Percentiles rank a stretch among this genome's conserved stretches.
phyloP scores from a whole-genome alignment of 1,139 yeast species.

The Hansenula sp. region DNA sequence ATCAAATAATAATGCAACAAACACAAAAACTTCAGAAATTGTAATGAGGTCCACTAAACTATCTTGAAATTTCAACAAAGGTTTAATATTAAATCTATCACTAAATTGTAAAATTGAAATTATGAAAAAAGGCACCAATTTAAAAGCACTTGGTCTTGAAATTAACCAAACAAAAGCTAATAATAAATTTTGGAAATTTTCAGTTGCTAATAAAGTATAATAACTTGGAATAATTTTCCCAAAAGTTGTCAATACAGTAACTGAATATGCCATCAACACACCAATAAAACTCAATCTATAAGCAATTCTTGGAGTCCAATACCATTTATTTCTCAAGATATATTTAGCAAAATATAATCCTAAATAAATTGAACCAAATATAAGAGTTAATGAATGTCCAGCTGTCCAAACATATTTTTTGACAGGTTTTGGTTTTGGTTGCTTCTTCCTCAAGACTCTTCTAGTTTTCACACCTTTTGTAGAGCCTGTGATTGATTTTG shows the following conservation, averaged over 20 bases:
- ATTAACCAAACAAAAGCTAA: slow-evolving; percentile 57
- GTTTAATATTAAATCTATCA: slow-evolving; percentile 34
- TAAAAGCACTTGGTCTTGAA: slow-evolving; percentile 62
- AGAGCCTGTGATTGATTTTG: not conserved
- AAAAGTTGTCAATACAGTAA: slow-evolving; percentile 56
- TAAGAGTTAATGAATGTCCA: slow-evolving; percentile 52
- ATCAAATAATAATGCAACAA: slow-evolving; percentile 49
- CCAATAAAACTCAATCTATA: slow-evolving; percentile 58
- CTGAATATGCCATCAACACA: slow-evolving; percentile 45
- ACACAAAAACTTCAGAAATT: slow-evolving; percentile 53
- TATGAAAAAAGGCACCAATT: slow-evolving; percentile 54
- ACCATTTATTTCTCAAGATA: slow-evolving; percentile 30
- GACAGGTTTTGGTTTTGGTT: slow-evolving; percentile 34
- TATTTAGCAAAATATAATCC: slow-evolving; percentile 42
- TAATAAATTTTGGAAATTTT: slow-evolving; percentile 60
- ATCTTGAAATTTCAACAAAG: slow-evolving; percentile 36
- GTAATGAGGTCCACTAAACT: slow-evolving; percentile 49
- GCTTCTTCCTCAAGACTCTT: slow-evolving; percentile 32
- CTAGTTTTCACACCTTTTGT: slow-evolving; percentile 11
- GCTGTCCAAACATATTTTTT: slow-evolving; percentile 53
- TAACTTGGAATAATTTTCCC: slow-evolving; percentile 51
- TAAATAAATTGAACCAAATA: slow-evolving; percentile 45
- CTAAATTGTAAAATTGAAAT: slow-evolving; percentile 56
- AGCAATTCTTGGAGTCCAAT: slow-evolving; percentile 37
- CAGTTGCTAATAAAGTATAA: slow-evolving; percentile 57